Evolutionary conservation across 768 basidiomycete species (phyloP), one percentile per base, ranked within the genome.

Genomic region (Boletus vermiculosoides): DNA sequence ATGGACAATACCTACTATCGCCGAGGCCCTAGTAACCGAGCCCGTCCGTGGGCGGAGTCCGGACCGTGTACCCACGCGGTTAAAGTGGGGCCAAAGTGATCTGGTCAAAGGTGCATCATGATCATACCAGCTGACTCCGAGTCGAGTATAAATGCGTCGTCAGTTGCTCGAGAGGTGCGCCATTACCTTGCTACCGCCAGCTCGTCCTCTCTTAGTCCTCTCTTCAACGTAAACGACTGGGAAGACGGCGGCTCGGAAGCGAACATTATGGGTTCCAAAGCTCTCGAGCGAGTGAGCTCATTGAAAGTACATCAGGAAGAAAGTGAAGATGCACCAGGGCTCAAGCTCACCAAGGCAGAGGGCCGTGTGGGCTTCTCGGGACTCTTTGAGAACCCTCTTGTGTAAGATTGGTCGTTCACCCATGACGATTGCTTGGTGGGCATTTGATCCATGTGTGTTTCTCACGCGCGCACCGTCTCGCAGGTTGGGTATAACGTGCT

Each of bases 401-500:
- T 71, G 70, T 73, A 59, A 63, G 69, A 49, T 33, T 10, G 11
- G 16, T 16, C 39, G 3, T 34, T 45, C 39, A 22, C 22, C 34
- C 23, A 16, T 41, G 12, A 4, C 20, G 8, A 33, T 30, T 20
- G 30, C 15, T 18, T 25, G 34, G 39, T 16, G 12, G 36, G 3
- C 13, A 20, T 55, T 48, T n/a, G 33, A 39, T 10, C n/a, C 0
- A 22, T 34, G 12, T 22, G 13, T 18, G 41, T 20, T 59, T 46
- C 52, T 60, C 41, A 57, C 49, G 13, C 12, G 49, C 28, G 30
- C 23, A 20, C 13, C 18, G 11, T 37, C 39, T 25, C 39, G 11
- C 41, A 71, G 70, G 53, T 63, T 73, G 55, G 67, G 70, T 23
- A 58, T 73, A 58, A 69, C 70, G 6, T 68, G 61, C 40, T 73